A percentile compares a stretch with the other conserved stretches of the same genome.
phyloP scores from a whole-genome alignment of 2,329 filamentous ascomycete species.

The Hymenoscyphus albidus region DNA sequence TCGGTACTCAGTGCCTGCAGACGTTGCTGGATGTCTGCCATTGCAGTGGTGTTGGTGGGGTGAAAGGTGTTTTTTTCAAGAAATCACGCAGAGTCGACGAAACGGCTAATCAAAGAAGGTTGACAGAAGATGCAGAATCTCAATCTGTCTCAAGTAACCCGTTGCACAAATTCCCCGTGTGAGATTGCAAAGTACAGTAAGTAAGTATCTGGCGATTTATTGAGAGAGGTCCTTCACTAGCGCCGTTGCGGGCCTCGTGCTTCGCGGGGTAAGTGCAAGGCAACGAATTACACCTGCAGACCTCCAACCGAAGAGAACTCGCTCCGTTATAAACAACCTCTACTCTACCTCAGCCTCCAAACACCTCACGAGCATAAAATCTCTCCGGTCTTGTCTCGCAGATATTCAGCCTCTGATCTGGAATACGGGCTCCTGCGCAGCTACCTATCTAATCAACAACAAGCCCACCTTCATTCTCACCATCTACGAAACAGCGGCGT shows the following conservation, averaged over 20 bases:
- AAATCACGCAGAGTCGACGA: not conserved
- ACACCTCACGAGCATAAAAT: not conserved
- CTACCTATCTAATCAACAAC: not conserved
- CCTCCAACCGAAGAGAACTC: not conserved
- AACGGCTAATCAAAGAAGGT: no score
- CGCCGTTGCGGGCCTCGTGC: slow-evolving; percentile 3
- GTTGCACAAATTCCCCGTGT: not conserved
- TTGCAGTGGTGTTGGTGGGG: slow-evolving; percentile 34
- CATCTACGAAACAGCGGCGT: not conserved
- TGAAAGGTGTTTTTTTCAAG: not conserved
- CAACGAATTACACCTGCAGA: not conserved
- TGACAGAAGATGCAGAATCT: no score
- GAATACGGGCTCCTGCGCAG: not conserved
- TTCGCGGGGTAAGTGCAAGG: slow-evolving; percentile 10
- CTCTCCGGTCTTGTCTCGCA: not conserved
- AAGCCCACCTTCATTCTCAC: not conserved
- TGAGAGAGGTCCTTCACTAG: slow-evolving; percentile 2
- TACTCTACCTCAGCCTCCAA: not conserved
- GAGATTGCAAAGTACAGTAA: not conserved
- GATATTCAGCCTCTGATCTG: not conserved
- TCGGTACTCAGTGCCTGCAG: slow-evolving; percentile 83
- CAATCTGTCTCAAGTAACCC: not conserved
- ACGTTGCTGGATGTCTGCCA: slow-evolving; percentile 71
- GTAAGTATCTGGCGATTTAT: not conserved
- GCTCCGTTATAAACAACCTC: not conserved